phyloP scores from a whole-genome alignment of 2,329 filamentous ascomycete species.

The Colletotrichum sp. region DNA sequence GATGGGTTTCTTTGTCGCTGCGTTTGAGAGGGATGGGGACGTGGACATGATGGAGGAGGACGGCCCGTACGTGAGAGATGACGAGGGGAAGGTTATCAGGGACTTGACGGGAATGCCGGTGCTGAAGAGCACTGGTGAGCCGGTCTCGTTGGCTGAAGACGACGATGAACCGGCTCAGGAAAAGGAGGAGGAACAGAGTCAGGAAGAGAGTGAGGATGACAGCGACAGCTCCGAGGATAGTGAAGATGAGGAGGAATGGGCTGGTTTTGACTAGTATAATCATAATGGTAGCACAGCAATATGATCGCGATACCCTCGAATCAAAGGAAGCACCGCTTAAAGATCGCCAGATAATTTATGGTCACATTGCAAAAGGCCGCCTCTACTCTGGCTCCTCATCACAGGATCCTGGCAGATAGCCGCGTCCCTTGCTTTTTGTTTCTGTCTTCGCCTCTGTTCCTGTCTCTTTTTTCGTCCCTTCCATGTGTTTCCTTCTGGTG shows the following conservation, averaged over 20 bases:
- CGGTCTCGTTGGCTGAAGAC: conserved; percentile 27
- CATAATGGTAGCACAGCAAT: neutral
- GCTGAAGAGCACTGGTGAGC: conserved; percentile 37
- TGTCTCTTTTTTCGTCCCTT: neutral
- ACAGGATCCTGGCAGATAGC: neutral
- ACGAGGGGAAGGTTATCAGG: conserved; percentile 56
- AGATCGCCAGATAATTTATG: fast-evolving
- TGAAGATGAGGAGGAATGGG: conserved; percentile 28
- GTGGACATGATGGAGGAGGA: conserved; percentile 32
- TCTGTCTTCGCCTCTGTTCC: neutral
- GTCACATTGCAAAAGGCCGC: neutral
- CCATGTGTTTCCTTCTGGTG: neutral
- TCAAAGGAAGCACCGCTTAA: neutral
- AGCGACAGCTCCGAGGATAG: conserved; percentile 21
- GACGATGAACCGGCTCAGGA: conserved; percentile 3
- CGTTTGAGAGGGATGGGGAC: conserved; percentile 70
- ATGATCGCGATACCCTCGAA: neutral
- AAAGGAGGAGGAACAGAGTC: neutral
- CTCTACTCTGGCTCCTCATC: neutral
- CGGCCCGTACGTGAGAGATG: conserved; percentile 60
- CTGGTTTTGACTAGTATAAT: conserved; percentile 23
- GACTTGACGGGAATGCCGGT: conserved; percentile 44
- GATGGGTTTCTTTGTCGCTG: conserved; percentile 97
- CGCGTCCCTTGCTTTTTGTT: neutral
- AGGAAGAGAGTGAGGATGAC: conserved; percentile 6